Evolutionary conservation across 2,329 filamentous ascomycete genomes (phyloP), one percentile per base, ranked within the genome.

Genomic region (Hortaea sp.): DNA sequence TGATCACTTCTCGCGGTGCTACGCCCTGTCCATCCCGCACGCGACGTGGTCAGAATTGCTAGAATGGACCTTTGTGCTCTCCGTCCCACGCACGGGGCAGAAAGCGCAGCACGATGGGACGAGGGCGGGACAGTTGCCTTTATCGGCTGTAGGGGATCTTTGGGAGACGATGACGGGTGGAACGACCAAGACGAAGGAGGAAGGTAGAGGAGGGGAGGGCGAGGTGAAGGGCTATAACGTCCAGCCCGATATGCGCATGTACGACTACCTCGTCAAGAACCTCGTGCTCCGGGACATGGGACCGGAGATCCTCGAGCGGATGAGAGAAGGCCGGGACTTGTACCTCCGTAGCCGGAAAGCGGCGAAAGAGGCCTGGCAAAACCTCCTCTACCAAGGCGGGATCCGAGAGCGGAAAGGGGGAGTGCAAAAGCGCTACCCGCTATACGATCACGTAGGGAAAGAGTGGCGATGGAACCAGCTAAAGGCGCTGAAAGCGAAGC

Each of bases 11-110:
- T 82, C 84, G 0, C 65, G 65, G 1, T 68, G 69, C 5, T 85
- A 84, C 63, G 52, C 67, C 1, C 65, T 90, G 27, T 51, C 67
- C 1, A 78, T 90, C 34, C 66, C 78, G 0, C 55, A 60, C 5
- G 59, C 70, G 5, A 71, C 79, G 12, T 90, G 86, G 85, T 70
- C 72, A 6, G 76, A 81, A 45, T 64, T 90, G 2, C 68, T 89
- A 11, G 71, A 78, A 49, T 85, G 83, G 76, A 74, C 82, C 0
- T 82, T 79, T 55, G 68, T 85, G 7, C 69, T 80, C 37, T 68
- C 72, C 3, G 41, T 44, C 2, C 61, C 67, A 61, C 50, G 68
- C 58, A 35, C 29, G 11, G 51, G 47, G 28, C 48, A 34, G 20
- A 38, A 69, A 65, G 41, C 63, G 55, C 32, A 50, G 50, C 41